Conservation (phyloP, 1,284 basidiomycete species). For the Cryptococcus sp. region DNA sequence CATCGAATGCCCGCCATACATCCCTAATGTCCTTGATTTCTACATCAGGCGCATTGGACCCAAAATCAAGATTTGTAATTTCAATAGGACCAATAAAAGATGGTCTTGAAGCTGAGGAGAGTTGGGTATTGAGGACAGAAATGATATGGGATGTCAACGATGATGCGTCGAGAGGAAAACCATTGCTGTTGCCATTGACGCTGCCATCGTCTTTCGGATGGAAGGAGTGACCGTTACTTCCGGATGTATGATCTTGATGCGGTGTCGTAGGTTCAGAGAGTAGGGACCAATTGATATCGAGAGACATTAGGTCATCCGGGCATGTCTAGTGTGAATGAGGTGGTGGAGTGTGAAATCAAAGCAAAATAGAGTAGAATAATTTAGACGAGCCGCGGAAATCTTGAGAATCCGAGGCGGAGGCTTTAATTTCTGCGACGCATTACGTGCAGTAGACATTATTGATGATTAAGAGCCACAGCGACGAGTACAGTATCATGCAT, state of each 20-base stretch:
- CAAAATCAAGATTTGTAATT: slow-evolving; percentile 82
- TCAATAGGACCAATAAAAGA: slow-evolving; percentile 90
- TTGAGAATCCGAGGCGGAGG: no score
- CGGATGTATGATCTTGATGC: no score
- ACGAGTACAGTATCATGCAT: no score
- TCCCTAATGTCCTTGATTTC: slow-evolving; percentile 88
- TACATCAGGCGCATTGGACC: slow-evolving; percentile 73
- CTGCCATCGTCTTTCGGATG: not conserved
- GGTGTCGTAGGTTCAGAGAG: slow-evolving; percentile 32
- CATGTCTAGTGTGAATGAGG: not conserved
- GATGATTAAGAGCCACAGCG: no score
- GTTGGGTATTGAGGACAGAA: slow-evolving; percentile 72
- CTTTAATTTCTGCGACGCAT: no score
- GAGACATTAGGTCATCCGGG: slow-evolving; percentile 41
- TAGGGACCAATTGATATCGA: slow-evolving; percentile 56
- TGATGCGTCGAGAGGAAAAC: slow-evolving; percentile 50
- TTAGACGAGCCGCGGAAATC: no score
- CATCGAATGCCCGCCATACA: slow-evolving; percentile 84
- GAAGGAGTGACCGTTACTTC: no score
- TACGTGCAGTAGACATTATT: no score
- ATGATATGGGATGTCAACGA: slow-evolving; percentile 69
- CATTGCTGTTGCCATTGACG: not conserved
- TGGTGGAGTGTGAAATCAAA: no score
- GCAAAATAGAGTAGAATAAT: no score
- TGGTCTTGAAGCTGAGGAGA: slow-evolving; percentile 66